A percentile compares a stretch with the other conserved stretches of the same genome.
Conservation (phyloP, 345 rosid species). For the Eucalyptus polybractea region DNA sequence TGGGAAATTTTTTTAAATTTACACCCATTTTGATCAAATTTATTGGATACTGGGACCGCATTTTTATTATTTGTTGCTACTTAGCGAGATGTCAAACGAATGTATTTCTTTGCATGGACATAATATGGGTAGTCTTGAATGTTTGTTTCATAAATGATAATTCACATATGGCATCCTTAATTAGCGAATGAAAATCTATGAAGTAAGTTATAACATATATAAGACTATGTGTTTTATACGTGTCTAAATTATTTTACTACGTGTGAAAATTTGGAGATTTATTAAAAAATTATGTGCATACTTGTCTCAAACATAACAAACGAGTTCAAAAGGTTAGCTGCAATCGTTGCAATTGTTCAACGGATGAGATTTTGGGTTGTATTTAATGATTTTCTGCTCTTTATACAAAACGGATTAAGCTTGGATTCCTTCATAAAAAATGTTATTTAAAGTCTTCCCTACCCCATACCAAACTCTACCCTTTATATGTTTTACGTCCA, state of each 20-base stretch:
- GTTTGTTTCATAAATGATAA: neutral
- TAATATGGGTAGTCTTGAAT: neutral
- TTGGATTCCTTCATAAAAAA: neutral
- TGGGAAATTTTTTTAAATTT: too few relatives aligned
- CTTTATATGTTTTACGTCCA: too few relatives aligned
- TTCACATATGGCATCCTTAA: neutral
- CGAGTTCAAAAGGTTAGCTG: neutral
- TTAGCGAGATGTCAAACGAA: neutral
- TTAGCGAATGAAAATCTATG: neutral
- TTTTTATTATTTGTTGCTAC: neutral
- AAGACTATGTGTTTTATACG: neutral
- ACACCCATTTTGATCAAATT: neutral
- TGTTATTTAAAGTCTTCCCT: too few relatives aligned
- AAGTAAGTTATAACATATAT: neutral
- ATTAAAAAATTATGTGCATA: neutral
- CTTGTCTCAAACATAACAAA: neutral
- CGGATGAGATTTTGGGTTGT: too few relatives aligned
- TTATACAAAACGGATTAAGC: too few relatives aligned
- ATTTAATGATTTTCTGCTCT: too few relatives aligned
- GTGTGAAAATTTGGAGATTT: neutral
- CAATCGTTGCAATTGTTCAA: too few relatives aligned
- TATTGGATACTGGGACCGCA: neutral
- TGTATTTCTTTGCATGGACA: neutral
- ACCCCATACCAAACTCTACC: too few relatives aligned
- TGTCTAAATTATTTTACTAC: neutral